Evolutionary conservation across 192 early-diverging fungal species (phyloP), one percentile per base, ranked within the genome.

Genomic region (Mortierella antarctica): DNA sequence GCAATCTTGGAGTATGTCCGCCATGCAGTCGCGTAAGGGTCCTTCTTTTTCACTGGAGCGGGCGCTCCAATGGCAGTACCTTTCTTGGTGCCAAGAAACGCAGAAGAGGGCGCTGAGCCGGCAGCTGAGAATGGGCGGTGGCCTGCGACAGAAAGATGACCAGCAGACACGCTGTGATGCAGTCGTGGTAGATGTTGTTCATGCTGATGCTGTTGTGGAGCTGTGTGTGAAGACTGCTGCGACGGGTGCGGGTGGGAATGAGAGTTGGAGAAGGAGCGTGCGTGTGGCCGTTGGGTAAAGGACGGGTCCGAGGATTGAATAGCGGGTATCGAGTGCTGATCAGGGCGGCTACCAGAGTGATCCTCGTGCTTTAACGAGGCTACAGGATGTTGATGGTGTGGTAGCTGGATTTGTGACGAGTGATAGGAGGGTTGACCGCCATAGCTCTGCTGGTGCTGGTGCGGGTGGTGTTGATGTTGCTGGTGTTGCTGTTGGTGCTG

Each of bases 21-120:
- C 77, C 77, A 80, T 3, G 77, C 77, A 3, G 77, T 80, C 18
- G 77, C 77, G 63, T 80, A 80, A 2, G 77, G 77, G 20, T 80
- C 77, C 49, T 80, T 80, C 57, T 67, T 72, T 56, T 80, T 80
- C 18, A 49, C 39, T 1, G 64, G 57, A 14, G 48, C 21, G 2
- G 42, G 47, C 12, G 64, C 13, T 15, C 62, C 56, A 1, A 47
- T 61, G 7, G 41, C 59, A 44, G 62, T 57, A 12, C 10, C 14
- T 2, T 12, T 21, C 7, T 53, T 57, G 8, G 56, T 2, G 50
- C 20, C 42, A 15, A 49, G 31, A 31, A 31, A 31, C 17, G 17
- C 45, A 20, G 65, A 45, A 41, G 56, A 9, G 14, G 44, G 17
- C 11, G 12, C 9, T 56, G 21, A 42, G 53, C 42, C 49, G 46